phyloP scores from a whole-genome alignment of 139 green algal genomes.

The Chlorella sorokiniana region DNA sequence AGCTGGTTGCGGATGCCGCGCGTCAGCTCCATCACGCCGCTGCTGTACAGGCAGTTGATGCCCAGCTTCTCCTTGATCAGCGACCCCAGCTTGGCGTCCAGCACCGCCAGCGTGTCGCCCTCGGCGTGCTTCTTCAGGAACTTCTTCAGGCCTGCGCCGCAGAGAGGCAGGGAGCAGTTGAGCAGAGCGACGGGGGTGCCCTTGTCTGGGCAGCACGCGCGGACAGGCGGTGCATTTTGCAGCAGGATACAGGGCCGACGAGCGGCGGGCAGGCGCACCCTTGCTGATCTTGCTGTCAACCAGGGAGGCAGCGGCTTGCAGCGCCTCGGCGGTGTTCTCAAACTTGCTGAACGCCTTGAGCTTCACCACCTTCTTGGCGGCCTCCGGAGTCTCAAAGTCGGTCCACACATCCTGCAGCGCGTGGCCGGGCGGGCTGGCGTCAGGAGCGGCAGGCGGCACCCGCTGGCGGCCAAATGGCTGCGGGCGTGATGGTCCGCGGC shows the following conservation, averaged over 20 bases:
- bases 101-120: slow-evolving; percentile 88
- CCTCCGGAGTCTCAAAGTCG: slow-evolving; percentile 86
- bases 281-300: slow-evolving; percentile 98
- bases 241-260: neutral
- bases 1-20: slow-evolving; percentile 92
- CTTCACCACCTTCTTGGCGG: slow-evolving; percentile 94
- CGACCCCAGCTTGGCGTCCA: slow-evolving; percentile 96
- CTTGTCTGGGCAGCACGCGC: neutral
- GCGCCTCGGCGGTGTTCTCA: slow-evolving; percentile 95
- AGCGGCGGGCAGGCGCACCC: slow-evolving; percentile 46
- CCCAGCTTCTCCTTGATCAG: slow-evolving; percentile 99
- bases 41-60: slow-evolving; percentile 87
- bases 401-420: slow-evolving; percentile 79
- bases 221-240: neutral
- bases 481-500: neutral
- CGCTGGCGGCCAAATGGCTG: neutral
- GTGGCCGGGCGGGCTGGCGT: neutral
- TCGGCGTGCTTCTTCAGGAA: slow-evolving; percentile 97
- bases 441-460: neutral
- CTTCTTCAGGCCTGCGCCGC: slow-evolving; percentile 90
- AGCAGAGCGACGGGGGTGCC: neutral
- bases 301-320: slow-evolving; percentile 89
- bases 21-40: slow-evolving; percentile 86
- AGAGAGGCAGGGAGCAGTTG: neutral
- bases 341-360: slow-evolving; percentile 98